These are phyloP conservation scores for Chamaecyparis obtusa DNA, from an alignment of 75 land plant genomes.

Conservation along the genomic window DNA sequence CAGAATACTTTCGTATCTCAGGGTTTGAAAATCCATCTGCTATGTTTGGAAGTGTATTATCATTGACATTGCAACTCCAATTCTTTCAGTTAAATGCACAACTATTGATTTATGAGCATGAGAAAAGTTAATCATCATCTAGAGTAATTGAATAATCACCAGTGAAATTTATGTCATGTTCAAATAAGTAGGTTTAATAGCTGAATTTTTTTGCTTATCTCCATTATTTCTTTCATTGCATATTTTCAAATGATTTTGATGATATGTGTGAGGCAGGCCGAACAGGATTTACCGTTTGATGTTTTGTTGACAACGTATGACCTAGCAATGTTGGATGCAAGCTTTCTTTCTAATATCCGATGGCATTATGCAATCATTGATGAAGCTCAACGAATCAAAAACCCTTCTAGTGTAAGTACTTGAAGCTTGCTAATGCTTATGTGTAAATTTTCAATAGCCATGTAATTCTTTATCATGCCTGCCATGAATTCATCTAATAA, in stretches of 20 bases:
- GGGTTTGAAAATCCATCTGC: neutral
- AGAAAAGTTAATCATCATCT: neutral
- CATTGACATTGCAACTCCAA: neutral
- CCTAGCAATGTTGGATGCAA: slow-evolving; percentile 75
- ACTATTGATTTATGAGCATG: neutral
- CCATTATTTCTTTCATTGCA: neutral
- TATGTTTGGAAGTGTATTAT: neutral
- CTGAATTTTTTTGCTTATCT: neutral
- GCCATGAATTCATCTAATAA: neutral
- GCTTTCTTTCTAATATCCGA: slow-evolving; percentile 71
- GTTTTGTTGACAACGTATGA: slow-evolving; percentile 90
- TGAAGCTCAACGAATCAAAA: slow-evolving; percentile 94
- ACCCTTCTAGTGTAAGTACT: slow-evolving; percentile 65
- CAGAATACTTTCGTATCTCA: neutral
- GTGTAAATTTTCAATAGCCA: neutral
- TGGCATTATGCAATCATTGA: slow-evolving; percentile 87
- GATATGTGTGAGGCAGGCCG: slow-evolving; percentile 29
- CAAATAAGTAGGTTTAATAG: neutral
- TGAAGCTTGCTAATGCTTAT: neutral
- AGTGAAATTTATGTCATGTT: neutral
- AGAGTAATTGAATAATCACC: neutral
- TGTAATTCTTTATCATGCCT: neutral
- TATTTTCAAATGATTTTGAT: neutral
- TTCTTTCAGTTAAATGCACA: neutral
- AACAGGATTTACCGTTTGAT: slow-evolving; percentile 66